Conservation (phyloP, 768 basidiomycete species). For the Lepiota venenata region DNA sequence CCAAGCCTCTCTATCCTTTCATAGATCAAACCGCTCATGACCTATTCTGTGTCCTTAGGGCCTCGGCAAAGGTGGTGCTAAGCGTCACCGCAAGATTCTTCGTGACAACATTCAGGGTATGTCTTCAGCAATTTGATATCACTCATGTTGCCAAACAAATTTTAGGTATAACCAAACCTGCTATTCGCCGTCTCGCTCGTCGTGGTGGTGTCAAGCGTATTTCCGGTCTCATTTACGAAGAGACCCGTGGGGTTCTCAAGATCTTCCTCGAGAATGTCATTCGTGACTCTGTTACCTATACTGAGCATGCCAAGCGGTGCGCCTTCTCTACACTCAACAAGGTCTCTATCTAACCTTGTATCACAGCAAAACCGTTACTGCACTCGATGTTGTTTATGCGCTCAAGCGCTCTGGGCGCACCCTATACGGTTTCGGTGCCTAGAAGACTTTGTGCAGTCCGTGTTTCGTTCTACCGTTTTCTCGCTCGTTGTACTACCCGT, state of each 20-base stretch:
- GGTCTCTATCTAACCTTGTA: not conserved
- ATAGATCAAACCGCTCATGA: not conserved
- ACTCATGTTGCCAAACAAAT: not conserved
- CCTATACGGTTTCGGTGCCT: slow-evolving; percentile 81
- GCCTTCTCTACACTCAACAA: slow-evolving; percentile 14
- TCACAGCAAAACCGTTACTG: slow-evolving; percentile 76
- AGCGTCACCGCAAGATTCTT: slow-evolving; percentile 79
- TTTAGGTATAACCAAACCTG: slow-evolving; percentile 51
- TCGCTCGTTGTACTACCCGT: not conserved
- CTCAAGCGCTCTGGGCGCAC: slow-evolving; percentile 75
- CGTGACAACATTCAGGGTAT: slow-evolving; percentile 80
- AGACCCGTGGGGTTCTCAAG: slow-evolving; percentile 81
- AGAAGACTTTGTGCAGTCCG: slow-evolving; percentile 15
- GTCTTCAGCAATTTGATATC: slow-evolving; percentile 9
- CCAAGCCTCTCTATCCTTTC: not conserved
- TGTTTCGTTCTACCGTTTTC: not conserved
- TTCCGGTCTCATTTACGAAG: slow-evolving; percentile 74
- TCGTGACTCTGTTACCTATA: slow-evolving; percentile 90
- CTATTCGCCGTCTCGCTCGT: slow-evolving; percentile 77
- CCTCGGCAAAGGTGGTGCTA: slow-evolving; percentile 77
- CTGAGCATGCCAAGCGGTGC: slow-evolving; percentile 86
- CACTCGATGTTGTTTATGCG: slow-evolving; percentile 79
- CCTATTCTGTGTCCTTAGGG: slow-evolving; percentile 36
- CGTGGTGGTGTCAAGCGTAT: slow-evolving; percentile 85
- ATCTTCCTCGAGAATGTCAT: slow-evolving; percentile 72